Percentiles rank a stretch among this genome's conserved stretches.
These are phyloP conservation scores for Cryptosporidium muris DNA, from an alignment of 169 alveolate genomes.

Conservation along the genomic window DNA sequence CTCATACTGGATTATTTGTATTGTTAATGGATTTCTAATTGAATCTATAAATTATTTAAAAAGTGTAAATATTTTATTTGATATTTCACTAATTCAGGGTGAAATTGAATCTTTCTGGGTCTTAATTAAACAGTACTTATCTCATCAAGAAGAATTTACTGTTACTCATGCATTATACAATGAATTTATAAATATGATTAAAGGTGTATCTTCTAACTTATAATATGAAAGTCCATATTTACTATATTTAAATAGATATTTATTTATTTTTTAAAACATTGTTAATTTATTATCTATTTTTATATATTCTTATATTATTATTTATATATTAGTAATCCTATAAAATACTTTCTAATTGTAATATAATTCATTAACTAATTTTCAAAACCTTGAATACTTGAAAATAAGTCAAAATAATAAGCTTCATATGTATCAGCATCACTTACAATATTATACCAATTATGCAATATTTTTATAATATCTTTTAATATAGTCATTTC, in stretches of 20 bases:
- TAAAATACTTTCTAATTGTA: too few species aligned
- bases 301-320: too few species aligned
- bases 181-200: background rate
- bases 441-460: constrained; percentile 68
- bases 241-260: too few species aligned
- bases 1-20: constrained; percentile 40
- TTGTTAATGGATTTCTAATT: constrained; percentile 39
- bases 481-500: constrained; percentile 59
- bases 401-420: constrained; percentile 39
- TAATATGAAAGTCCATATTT: too few species aligned
- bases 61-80: background rate
- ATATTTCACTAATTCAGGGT: background rate
- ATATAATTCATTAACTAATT: background rate
- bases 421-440: constrained; percentile 65
- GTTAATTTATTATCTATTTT: too few species aligned
- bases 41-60: constrained; percentile 10
- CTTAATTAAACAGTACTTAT: background rate
- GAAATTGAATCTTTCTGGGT: constrained; percentile 43
- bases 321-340: too few species aligned
- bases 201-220: too few species aligned
- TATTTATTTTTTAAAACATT: too few species aligned
- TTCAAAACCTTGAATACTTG: background rate
- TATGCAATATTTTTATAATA: constrained; percentile 38
- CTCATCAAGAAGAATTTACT: constrained; percentile 22
- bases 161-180: constrained; percentile 28